Base-by-base conservation (phyloP, 1,284 basidiomycete species). In the Ustilago loliicola region DNA sequence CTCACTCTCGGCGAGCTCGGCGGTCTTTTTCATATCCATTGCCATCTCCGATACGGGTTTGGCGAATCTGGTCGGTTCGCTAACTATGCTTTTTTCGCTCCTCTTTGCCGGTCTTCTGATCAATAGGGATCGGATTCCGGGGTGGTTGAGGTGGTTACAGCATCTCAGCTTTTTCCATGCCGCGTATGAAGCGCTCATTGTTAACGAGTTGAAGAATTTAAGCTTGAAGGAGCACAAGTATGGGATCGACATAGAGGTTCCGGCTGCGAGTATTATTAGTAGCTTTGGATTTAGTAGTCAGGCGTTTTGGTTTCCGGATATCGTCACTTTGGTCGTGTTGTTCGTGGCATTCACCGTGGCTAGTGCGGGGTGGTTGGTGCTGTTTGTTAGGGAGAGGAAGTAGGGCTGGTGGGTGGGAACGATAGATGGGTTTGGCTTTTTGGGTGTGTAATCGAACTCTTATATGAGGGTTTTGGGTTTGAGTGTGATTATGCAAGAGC, bases 111-210 rank as follows among this genome's bases (percentile, higher is more conserved):
- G 96, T 5, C 88, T 98, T 66, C 89, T 98, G 64, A 95, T 99
- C 88, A 99, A 98, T 87, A 91, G 95, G 55, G 93, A 96, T 79
- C 92, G 93, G 27, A 91, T 98, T 13, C 90, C 91, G 0, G 88
- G 89, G 0, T 89, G 88, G 42, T 88, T 96, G 55, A 91, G 90
- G 66, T 97, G 94, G 94, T 88, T 98, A 74, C 93, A 94, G 84
- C 94, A 93, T 1, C 85, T 94, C 15, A 96, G 94, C 3, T 98
- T 98, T 90, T 98, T 97, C 92, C 96, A 98, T 87, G 96, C 96
- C n/a, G 96, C 93, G 0, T 98, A 95, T 84, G 96, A 99, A 88
- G 95, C 93, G 1, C 90, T 99, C 30, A 92, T 95, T 27, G 95
- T 98, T 68, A 98, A 98, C 86, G 96, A 99, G 50, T 88, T 99